Percentiles rank a stretch among this genome's conserved stretches.
phyloP scores from a whole-genome alignment of 306 rosid genomes.

The Heteromeles arbutifolia region DNA sequence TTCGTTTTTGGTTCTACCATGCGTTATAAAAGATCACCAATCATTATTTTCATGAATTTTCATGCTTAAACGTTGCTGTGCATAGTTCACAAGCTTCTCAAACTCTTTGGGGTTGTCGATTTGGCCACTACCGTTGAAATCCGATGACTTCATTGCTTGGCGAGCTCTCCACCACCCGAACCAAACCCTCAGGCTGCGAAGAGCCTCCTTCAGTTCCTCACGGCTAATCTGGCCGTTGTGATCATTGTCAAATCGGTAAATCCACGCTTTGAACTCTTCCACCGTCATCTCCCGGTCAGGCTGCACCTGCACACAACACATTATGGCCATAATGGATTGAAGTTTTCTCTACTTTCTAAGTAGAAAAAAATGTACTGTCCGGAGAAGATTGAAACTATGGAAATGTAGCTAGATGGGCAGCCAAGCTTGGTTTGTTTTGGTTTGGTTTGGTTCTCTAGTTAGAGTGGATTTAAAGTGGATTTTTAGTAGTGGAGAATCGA shows the following conservation, averaged over 20 bases:
- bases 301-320: conserved; percentile 9
- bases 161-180: conserved; percentile 12
- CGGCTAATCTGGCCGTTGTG: neutral
- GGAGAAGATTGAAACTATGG: neutral
- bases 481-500: conserved; percentile 11
- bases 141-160: conserved; percentile 1
- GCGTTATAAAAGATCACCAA: neutral
- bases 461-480: neutral
- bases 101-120: conserved; percentile 7
- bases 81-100: conserved; percentile 9
- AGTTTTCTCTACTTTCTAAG: neutral
- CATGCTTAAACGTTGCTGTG: conserved; percentile 11
- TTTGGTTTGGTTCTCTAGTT: neutral
- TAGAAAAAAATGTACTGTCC: neutral
- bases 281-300: conserved; percentile 15
- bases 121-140: neutral
- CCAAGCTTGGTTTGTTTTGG: neutral
- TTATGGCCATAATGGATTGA: neutral
- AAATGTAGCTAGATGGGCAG: neutral
- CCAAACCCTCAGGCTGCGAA: conserved; percentile 11
- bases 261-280: conserved; percentile 15
- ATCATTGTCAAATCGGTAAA: conserved; percentile 9
- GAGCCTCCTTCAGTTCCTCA: conserved; percentile 11
- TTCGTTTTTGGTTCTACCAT: neutral
- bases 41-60: conserved; percentile 2